Percentiles rank a stretch among this genome's conserved stretches.
Conservation (phyloP, 2,329 filamentous ascomycete species). For the Juglanconis oblonga region DNA sequence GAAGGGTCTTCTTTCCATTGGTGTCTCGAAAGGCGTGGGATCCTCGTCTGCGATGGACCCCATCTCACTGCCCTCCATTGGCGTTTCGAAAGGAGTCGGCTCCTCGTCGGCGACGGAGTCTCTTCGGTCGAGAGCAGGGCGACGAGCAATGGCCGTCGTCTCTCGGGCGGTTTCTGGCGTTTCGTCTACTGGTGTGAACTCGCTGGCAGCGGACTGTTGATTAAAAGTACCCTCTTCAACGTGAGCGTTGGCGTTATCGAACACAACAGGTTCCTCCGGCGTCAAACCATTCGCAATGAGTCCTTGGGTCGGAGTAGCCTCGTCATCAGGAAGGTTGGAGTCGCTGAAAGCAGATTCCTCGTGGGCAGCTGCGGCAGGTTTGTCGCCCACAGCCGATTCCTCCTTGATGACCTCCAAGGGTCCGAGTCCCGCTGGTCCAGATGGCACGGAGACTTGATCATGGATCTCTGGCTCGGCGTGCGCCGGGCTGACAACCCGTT, state of each 20-base stretch:
- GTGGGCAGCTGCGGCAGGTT: not conserved
- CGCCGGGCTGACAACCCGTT: not conserved
- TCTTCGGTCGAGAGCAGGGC: not conserved
- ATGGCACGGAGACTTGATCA: not conserved
- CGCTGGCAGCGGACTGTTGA: no score
- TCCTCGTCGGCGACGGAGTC: not conserved
- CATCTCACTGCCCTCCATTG: not conserved
- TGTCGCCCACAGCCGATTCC: not conserved
- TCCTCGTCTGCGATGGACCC: not conserved
- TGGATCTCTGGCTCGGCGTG: not conserved
- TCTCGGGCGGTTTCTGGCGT: not conserved
- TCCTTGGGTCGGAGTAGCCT: not conserved
- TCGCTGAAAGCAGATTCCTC: not conserved
- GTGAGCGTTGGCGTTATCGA: no score
- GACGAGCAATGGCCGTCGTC: not conserved
- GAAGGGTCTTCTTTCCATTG: not conserved
- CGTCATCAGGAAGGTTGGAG: not conserved
- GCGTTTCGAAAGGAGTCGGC: conserved; percentile 3
- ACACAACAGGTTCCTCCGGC: no score
- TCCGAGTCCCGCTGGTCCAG: not conserved
- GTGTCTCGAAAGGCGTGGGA: not conserved
- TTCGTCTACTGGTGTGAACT: not conserved
- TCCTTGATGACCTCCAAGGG: not conserved
- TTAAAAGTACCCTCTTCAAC: no score
- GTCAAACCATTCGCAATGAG: not conserved